These are phyloP conservation scores for Pascua guehoae DNA, from an alignment of 1,284 basidiomycete genomes.

Conservation along the genomic window DNA sequence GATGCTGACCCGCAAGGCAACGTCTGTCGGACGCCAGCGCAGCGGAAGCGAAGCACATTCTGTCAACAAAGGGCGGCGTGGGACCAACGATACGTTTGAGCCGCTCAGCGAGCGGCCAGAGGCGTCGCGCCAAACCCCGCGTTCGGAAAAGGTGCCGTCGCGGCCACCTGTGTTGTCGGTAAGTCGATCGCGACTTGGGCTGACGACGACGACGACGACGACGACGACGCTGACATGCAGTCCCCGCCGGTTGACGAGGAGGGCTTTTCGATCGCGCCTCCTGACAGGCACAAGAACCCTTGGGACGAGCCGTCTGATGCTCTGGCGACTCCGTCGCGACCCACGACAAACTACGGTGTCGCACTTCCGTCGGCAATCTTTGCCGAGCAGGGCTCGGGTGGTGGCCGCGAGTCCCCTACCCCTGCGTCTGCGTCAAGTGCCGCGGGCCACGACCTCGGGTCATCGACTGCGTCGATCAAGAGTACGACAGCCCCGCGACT, in stretches of 20 bases:
- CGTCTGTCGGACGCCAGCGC: constrained; percentile 25
- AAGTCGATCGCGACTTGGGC: neutral
- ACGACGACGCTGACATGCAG: constrained; percentile 5
- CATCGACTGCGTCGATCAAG: no score
- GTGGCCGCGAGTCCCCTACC: no score
- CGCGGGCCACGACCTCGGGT: no score
- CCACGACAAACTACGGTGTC: constrained; percentile 2
- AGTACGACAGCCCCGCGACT: constrained; percentile 8
- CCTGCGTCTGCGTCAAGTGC: no score
- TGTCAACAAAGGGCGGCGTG: constrained; percentile 23
- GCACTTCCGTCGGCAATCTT: constrained; percentile 19
- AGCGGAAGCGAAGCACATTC: constrained; percentile 25
- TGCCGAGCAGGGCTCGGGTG: constrained; percentile 6
- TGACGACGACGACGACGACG: no score
- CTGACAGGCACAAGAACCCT: constrained; percentile 51
- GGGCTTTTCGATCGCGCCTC: constrained; percentile 55
- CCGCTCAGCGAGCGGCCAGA: neutral
- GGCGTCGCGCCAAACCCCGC: neutral
- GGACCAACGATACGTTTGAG: neutral
- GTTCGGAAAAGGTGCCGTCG: no score
- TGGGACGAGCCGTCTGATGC: constrained; percentile 49
- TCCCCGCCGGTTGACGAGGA: constrained; percentile 51
- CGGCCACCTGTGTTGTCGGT: neutral
- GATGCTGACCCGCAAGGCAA: constrained; percentile 45
- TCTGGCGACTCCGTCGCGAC: constrained; percentile 15